Conservation (phyloP, 2,329 filamentous ascomycete genomes). For the Penicillium sp. region DNA sequence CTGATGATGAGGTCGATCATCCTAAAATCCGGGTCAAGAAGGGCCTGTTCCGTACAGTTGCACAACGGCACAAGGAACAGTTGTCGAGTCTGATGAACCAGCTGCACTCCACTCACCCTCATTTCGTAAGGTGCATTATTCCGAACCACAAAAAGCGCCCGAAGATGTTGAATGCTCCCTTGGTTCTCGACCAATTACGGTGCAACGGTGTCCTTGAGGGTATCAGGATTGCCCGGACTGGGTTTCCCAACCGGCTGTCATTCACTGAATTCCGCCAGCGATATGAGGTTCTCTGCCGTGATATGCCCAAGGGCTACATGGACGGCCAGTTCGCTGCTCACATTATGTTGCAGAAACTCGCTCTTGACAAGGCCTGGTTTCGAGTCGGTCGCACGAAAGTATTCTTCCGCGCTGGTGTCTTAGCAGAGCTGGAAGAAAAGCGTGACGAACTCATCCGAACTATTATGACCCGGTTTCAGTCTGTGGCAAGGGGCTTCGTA, state of each 20-base stretch:
- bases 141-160: constrained; percentile 98
- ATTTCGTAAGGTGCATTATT: constrained; percentile 96
- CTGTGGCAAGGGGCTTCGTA: constrained; percentile 85
- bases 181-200: constrained; percentile 96
- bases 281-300: constrained; percentile 89
- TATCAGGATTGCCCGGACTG: constrained; percentile 94
- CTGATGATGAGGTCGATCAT: constrained; percentile 72
- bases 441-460: constrained; percentile 90
- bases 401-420: constrained; percentile 94
- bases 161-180: constrained; percentile 85
- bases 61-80: constrained; percentile 96
- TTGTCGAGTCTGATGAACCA: constrained; percentile 95
- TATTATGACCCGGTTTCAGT: constrained; percentile 93
- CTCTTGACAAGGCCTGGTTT: constrained; percentile 83
- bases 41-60: constrained; percentile 93
- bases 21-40: constrained; percentile 87
- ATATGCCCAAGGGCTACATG: constrained; percentile 87
- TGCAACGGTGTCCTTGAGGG: constrained; percentile 99
- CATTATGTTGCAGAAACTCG: constrained; percentile 87
- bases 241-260: constrained; percentile 89
- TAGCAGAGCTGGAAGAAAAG: constrained; percentile 96
- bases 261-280: constrained; percentile 94
- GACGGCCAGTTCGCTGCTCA: constrained; percentile 86
- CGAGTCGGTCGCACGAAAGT: constrained; percentile 96
- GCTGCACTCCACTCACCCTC: constrained; percentile 93